Base-by-base conservation (phyloP, 1,284 basidiomycete genomes). In the Ceratobasidium sp. region DNA sequence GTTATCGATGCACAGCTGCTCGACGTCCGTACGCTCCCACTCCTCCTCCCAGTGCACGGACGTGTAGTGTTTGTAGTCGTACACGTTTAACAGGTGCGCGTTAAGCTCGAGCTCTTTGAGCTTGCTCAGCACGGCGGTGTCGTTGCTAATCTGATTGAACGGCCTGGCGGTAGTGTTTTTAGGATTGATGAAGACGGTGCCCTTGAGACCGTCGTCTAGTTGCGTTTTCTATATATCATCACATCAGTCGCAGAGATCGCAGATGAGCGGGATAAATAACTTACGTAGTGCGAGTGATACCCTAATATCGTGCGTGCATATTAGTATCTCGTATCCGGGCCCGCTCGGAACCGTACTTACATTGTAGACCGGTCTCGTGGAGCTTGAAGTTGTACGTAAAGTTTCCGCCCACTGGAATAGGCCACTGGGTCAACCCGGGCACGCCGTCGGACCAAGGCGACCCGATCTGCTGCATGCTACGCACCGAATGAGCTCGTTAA, bases 1-100 rank as follows among this genome's bases (percentile, higher is more conserved):
- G n/a, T 74, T 75, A 42, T 77, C 77, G 45, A 77, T 67, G 51
- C 77, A 77, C 23, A 77, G 61, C 47, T 65, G 56, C 65, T 77
- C 77, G 35, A 74, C 60, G 31, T 75, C 49, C 31, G 69, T 77
- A 15, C 69, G 47, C 11, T 66, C 63, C 71, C 76, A 77, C 60
- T 75, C 73, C 0, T 20, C 28, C 33, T 68, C n/a, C 61, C 66
- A 74, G 45, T 37, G 26, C n/a, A 67, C 73, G 15, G 73, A 77
- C 11, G 75, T 64, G 31, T 66, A 75, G 60, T 77, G 77, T 13
- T 65, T 76, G 73, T 74, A 69, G 60, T 77, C 77, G 23, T 49
- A 69, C 26, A 76, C 56, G 54, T 54, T 69, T 8, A 77, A 28
- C 3, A 75, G 1, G 37, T 67, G 31, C 20, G 53, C 61, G 51